phyloP scores from a whole-genome alignment of 2,329 filamentous ascomycete species.

The Fusarium albidum region DNA sequence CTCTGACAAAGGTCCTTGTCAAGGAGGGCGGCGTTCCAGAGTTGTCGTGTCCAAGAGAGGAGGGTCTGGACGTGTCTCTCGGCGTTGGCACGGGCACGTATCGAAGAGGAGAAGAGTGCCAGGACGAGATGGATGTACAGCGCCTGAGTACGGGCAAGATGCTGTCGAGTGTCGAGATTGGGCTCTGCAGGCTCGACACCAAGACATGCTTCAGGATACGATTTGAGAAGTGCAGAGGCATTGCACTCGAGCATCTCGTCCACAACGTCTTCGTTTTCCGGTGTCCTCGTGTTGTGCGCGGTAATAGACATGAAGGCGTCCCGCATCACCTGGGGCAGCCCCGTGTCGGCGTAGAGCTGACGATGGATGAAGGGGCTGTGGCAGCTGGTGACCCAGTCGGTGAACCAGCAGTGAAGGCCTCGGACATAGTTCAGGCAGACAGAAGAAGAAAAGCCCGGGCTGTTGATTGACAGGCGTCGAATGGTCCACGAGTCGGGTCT shows the following conservation, averaged over 20 bases:
- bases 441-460: background rate
- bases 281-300: background rate
- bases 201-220: too few species aligned
- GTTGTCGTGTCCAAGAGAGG: constrained; percentile 4
- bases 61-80: constrained; percentile 10
- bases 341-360: constrained; percentile 17
- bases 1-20: constrained; percentile 1
- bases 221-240: too few species aligned
- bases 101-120: constrained; percentile 5
- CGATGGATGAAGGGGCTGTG: constrained; percentile 18
- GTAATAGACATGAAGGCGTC: constrained; percentile 12
- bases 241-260: too few species aligned
- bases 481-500: background rate
- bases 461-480: background rate
- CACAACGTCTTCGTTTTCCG: too few species aligned
- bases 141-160: too few species aligned
- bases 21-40: constrained; percentile 5
- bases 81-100: constrained; percentile 10
- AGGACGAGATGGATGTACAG: constrained; percentile 9
- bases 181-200: too few species aligned
- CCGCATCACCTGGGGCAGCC: constrained; percentile 3
- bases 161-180: too few species aligned
- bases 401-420: constrained; percentile 6
- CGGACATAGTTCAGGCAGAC: constrained; percentile 2
- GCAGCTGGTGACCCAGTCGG: constrained; percentile 3